Conservation (phyloP, 1,139 yeast genomes). For the Sugiyamaella sp. region DNA sequence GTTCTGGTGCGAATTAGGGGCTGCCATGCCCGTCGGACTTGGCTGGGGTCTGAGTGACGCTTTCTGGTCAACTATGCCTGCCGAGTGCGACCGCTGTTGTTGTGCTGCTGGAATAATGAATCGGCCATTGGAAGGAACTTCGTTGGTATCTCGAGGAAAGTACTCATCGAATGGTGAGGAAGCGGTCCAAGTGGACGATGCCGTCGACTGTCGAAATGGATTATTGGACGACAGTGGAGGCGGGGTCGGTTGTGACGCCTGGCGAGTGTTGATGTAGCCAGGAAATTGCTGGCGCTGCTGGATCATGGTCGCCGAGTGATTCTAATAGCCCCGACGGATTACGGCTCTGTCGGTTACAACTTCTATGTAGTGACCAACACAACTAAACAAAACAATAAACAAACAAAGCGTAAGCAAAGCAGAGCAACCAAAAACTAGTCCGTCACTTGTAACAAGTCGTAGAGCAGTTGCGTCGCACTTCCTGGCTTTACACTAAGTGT, state of each 20-base stretch:
- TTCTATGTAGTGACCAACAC: neutral
- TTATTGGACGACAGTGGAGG: constrained; percentile 34
- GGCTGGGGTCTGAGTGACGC: neutral
- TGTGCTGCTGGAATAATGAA: constrained; percentile 10
- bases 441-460: too few relatives aligned
- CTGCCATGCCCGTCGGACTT: neutral
- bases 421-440: neutral
- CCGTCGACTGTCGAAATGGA: constrained; percentile 34
- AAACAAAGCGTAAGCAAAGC: neutral
- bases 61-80: constrained; percentile 2
- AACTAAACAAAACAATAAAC: neutral
- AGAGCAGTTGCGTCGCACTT: too few relatives aligned
- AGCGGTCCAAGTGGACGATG: constrained; percentile 22
- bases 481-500: too few relatives aligned
- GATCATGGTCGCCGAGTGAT: constrained; percentile 6
- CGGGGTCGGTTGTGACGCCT: constrained; percentile 4
- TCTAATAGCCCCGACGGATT: too few relatives aligned
- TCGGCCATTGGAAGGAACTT: constrained; percentile 4
- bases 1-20: constrained; percentile 6
- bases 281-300: constrained; percentile 25
- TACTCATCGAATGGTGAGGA: constrained; percentile 21
- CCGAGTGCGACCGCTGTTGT: constrained; percentile 17
- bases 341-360: neutral
- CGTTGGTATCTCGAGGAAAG: constrained; percentile 9
- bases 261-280: constrained; percentile 22